These are phyloP conservation scores for Mytilinidion resinicola DNA, from an alignment of 495 filamentous ascomycete species.

Conservation along the genomic window DNA sequence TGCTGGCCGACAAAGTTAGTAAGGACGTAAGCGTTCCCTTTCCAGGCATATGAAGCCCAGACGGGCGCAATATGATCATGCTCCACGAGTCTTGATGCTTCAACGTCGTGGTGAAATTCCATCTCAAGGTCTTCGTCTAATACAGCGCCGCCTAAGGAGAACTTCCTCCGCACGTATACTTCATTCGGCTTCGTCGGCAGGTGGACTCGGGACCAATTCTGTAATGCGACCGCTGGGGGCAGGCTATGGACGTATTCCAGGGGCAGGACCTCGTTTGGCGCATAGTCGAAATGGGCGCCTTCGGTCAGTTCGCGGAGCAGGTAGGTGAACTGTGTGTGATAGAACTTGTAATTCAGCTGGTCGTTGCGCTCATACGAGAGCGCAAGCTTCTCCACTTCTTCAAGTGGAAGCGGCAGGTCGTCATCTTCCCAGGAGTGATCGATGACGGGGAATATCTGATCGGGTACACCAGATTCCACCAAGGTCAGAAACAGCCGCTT, in stretches of 20 bases:
- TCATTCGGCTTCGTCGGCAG: slow-evolving; percentile 53
- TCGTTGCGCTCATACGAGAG: slow-evolving; percentile 57
- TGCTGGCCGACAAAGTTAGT: slow-evolving; percentile 69
- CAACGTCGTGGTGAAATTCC: slow-evolving; percentile 65
- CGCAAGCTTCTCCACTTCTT: slow-evolving; percentile 60
- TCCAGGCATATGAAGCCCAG: slow-evolving; percentile 72
- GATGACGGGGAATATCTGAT: slow-evolving; percentile 78
- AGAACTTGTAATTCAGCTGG: slow-evolving; percentile 66
- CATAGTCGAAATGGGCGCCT: slow-evolving; percentile 67
- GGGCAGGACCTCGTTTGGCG: slow-evolving; percentile 72
- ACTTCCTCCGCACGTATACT: slow-evolving; percentile 63
- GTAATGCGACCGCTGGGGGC: slow-evolving; percentile 43
- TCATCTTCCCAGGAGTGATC: slow-evolving; percentile 85
- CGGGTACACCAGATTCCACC: slow-evolving; percentile 68
- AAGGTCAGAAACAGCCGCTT: slow-evolving; percentile 78
- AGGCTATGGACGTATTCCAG: slow-evolving; percentile 60
- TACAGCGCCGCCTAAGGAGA: slow-evolving; percentile 53
- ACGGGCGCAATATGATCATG: slow-evolving; percentile 78
- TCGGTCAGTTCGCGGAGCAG: slow-evolving; percentile 63
- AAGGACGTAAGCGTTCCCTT: slow-evolving; percentile 65
- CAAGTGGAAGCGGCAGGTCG: slow-evolving; percentile 73
- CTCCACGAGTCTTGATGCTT: slow-evolving; percentile 54
- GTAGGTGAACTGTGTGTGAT: slow-evolving; percentile 74
- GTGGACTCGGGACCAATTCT: slow-evolving; percentile 61
- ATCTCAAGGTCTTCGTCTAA: slow-evolving; percentile 44